Conservation (phyloP, 345 rosid genomes). For the Turritis glabra region DNA sequence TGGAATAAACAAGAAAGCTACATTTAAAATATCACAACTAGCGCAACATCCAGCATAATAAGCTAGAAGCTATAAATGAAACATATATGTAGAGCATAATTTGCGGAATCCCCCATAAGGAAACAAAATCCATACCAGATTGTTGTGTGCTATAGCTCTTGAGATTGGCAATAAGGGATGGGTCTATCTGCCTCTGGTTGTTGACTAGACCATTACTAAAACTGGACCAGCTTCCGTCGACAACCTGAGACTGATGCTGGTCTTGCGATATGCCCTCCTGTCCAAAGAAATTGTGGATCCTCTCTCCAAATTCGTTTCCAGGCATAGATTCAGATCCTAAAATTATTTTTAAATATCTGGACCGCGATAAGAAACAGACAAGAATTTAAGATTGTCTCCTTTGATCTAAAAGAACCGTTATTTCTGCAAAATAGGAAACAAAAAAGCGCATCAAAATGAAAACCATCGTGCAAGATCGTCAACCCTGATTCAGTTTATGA, state of each 20-base stretch:
- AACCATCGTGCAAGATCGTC: conserved; percentile 11
- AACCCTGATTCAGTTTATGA: not conserved
- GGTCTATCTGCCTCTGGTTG: conserved; percentile 62
- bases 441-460: no score
- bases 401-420: not conserved
- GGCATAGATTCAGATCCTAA: conserved; percentile 74
- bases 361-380: conserved; percentile 28
- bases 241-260: conserved; percentile 63
- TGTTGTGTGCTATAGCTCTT: conserved; percentile 58
- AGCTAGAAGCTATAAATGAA: no score
- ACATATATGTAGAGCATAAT: conserved; percentile 23
- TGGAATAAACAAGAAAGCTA: conserved; percentile 42
- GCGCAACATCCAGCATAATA: no score
- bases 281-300: conserved; percentile 83
- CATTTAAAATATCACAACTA: conserved; percentile 1
- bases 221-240: conserved; percentile 65
- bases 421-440: no score
- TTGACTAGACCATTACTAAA: conserved; percentile 59
- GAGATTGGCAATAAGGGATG: conserved; percentile 51
- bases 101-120: not conserved
- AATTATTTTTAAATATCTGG: conserved; percentile 36
- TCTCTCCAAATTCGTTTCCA: conserved; percentile 95
- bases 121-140: conserved; percentile 54
- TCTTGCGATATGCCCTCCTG: conserved; percentile 68
- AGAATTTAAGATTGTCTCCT: conserved; percentile 14